Percentiles rank a stretch among this genome's conserved stretches.
phyloP scores from a whole-genome alignment of 306 rosid genomes.

The Corylus heterophylla region DNA sequence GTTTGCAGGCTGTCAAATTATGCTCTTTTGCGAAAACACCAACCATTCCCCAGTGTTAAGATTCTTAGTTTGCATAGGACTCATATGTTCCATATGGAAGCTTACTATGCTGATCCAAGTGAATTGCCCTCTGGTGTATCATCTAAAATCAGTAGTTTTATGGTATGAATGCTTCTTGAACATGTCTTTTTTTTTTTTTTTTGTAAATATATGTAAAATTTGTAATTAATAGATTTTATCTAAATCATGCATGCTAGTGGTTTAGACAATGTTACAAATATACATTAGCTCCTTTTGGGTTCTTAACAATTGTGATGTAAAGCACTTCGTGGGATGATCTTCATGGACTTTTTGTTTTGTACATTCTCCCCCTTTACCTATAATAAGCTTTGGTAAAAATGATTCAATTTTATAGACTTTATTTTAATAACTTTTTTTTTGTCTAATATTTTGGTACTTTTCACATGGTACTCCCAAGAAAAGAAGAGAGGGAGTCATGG shows the following conservation, averaged over 20 bases:
- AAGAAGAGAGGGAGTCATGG: neutral
- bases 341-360: neutral
- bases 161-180: constrained; percentile 27
- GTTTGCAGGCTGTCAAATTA: constrained; percentile 34
- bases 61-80: constrained; percentile 38
- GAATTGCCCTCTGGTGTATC: constrained; percentile 44
- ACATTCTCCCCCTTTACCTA: neutral
- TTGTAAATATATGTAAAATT: neutral
- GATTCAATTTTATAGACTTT: neutral
- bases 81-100: constrained; percentile 44
- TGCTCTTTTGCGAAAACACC: constrained; percentile 52
- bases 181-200: neutral
- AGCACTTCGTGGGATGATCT: neutral
- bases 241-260: neutral
- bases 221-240: neutral
- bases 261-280: neutral
- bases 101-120: constrained; percentile 42
- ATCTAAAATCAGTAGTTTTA: constrained; percentile 41
- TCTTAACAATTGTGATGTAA: neutral
- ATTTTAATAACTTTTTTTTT: neutral
- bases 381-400: neutral
- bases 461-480: neutral
- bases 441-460: neutral
- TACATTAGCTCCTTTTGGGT: neutral
- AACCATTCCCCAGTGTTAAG: constrained; percentile 51